Percentiles rank a stretch among this genome's conserved stretches.
phyloP scores from a whole-genome alignment of 352 stramenopile species.

The Halophytophthora polymorphica region DNA sequence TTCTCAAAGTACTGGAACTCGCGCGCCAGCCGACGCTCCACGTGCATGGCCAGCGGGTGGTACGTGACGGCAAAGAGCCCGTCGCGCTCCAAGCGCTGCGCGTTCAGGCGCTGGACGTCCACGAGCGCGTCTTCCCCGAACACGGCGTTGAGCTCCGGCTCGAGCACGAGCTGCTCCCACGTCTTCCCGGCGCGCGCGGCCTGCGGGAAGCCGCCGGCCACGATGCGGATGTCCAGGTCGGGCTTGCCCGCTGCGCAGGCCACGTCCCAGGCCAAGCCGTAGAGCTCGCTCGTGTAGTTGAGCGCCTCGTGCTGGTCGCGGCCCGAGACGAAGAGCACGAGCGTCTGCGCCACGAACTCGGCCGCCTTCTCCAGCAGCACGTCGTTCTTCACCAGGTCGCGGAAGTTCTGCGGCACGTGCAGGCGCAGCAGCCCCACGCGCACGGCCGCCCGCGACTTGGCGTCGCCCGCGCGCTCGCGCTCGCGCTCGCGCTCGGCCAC shows the following conservation, averaged over 20 bases:
- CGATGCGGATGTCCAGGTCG: conserved; percentile 63
- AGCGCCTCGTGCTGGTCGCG: conserved; percentile 54
- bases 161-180: conserved; percentile 62
- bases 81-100: conserved; percentile 52
- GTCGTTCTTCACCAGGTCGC: conserved; percentile 64
- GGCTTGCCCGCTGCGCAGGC: conserved; percentile 48
- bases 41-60: conserved; percentile 52
- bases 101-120: conserved; percentile 65
- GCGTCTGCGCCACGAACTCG: conserved; percentile 34
- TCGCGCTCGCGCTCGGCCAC: conserved; percentile 1
- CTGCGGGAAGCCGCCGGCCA: conserved; percentile 23
- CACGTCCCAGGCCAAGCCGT: conserved; percentile 70
- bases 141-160: conserved; percentile 63
- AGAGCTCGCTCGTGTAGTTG: conserved; percentile 79
- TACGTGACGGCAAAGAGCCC: conserved; percentile 62
- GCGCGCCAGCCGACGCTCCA: conserved; percentile 39
- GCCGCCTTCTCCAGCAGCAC: conserved; percentile 70
- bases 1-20: conserved; percentile 80
- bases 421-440: conserved; percentile 52
- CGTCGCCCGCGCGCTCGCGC: not conserved
- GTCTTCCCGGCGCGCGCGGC: conserved; percentile 24
- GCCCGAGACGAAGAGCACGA: conserved; percentile 68
- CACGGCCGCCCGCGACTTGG: conserved; percentile 13
- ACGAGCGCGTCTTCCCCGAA: conserved; percentile 60
- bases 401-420: conserved; percentile 57